phyloP scores from a whole-genome alignment of 1,284 basidiomycete genomes.

The Cutaneotrichosporon daszewskae region DNA sequence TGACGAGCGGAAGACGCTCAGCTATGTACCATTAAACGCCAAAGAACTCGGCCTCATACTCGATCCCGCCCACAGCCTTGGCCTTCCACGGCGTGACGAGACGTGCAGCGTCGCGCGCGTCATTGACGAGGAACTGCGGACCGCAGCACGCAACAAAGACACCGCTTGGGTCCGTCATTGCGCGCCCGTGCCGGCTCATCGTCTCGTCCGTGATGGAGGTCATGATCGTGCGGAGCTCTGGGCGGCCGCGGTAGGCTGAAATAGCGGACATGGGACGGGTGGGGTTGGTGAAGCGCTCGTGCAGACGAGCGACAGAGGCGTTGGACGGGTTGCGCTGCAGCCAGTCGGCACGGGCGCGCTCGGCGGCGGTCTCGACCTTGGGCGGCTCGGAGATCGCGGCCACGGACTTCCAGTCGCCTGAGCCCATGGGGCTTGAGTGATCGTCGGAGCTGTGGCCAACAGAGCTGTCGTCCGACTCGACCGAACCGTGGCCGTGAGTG shows the following conservation, averaged over 20 bases:
- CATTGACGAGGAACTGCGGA: slow-evolving; percentile 32
- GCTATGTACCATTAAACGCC: slow-evolving; percentile 29
- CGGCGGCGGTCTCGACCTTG: slow-evolving; percentile 14
- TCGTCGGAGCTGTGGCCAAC: background rate
- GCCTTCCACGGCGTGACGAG: slow-evolving; percentile 23
- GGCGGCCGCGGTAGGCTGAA: slow-evolving; percentile 25
- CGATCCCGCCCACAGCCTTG: slow-evolving; percentile 32
- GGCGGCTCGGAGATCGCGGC: too few relatives aligned
- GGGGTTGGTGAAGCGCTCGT: slow-evolving; percentile 10
- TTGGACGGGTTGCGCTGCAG: slow-evolving; percentile 23
- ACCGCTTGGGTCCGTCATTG: slow-evolving; percentile 23
- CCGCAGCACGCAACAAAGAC: slow-evolving; percentile 39
- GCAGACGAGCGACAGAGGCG: slow-evolving; percentile 3
- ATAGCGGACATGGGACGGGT: slow-evolving; percentile 19
- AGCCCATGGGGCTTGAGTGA: background rate
- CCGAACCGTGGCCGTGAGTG: slow-evolving; percentile 1
- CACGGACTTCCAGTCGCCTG: background rate
- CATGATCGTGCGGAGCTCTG: slow-evolving; percentile 24
- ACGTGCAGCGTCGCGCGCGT: slow-evolving; percentile 25
- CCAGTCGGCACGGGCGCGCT: slow-evolving; percentile 26
- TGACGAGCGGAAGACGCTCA: too few relatives aligned
- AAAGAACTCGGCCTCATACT: slow-evolving; percentile 42
- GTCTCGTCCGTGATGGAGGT: slow-evolving; percentile 25
- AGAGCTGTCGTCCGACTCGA: background rate
- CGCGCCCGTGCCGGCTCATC: slow-evolving; percentile 16